Evolutionary conservation across 1,139 yeast species (phyloP).

Genomic region (Pichia sp.): DNA sequence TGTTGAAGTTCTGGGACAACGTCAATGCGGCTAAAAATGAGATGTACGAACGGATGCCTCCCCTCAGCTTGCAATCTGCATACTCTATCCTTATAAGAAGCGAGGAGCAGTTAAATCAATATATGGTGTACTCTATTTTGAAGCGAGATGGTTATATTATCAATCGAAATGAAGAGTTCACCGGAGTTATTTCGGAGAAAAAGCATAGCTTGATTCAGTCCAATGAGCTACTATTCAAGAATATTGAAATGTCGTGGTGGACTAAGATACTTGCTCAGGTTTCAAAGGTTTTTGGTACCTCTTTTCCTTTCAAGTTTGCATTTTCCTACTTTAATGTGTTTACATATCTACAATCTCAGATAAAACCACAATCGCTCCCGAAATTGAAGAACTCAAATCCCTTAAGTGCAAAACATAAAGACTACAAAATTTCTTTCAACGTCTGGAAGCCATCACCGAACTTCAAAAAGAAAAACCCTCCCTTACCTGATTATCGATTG

Average conservation of each 20-base stretch:
- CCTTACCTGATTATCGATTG: conserved; percentile 70
- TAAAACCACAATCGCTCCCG: conserved; percentile 8
- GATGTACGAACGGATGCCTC: conserved; percentile 26
- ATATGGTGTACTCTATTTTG: conserved; percentile 67
- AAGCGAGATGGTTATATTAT: conserved; percentile 78
- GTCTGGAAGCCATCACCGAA: conserved; percentile 81
- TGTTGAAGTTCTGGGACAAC: conserved; percentile 37
- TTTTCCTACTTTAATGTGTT: conserved; percentile 15
- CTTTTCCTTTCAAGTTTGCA: conserved; percentile 12
- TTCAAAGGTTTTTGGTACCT: conserved; percentile 6
- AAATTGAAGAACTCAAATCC: background rate
- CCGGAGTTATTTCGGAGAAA: conserved; percentile 3
- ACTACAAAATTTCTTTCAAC: conserved; percentile 37
- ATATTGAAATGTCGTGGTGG: conserved; percentile 12
- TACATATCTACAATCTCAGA: conserved; percentile 12
- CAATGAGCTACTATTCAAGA: conserved; percentile 3
- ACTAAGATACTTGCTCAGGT: conserved; percentile 6
- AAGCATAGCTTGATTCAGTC: conserved; percentile 2
- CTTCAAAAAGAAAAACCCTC: conserved; percentile 65
- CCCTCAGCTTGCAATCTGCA: conserved; percentile 58
- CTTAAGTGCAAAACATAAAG: background rate
- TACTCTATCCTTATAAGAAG: conserved; percentile 47
- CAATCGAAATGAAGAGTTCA: conserved; percentile 25
- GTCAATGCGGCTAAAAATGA: conserved; percentile 17
- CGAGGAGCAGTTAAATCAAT: conserved; percentile 42